Base-by-base conservation (phyloP, 73 alveolate genomes). In the Blepharisma japonicum region DNA sequence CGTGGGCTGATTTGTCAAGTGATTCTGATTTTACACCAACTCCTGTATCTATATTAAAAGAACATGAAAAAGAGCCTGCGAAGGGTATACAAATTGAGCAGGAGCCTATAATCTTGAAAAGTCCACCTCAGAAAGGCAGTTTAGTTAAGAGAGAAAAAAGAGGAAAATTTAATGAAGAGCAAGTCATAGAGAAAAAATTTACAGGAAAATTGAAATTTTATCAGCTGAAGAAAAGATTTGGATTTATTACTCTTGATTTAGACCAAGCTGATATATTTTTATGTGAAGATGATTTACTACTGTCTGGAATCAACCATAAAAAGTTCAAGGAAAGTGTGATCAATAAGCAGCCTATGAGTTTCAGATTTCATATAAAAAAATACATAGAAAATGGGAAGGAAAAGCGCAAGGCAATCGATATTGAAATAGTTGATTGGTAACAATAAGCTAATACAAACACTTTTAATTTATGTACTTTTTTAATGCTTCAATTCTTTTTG, bases 141-240 rank as follows among this genome's bases (percentile, higher is more conserved):
- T 39, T 61, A 9, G 47, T 61, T 14, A 70, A 70, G 39, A 25
- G 80, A 14, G 80, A 39, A 45, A 70, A 45, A 45, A 25, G 80
- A 70, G 46, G 80, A 14, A 70, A 9, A 38, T 70, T 70, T 4
- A 9, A 39, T 7, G 27, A 70, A 8, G 80, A 70, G 5, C 21
- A 38, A 38, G 46, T 70, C 0, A 47, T 11, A 0, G 66, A 70
- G 14, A 45, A 47, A n/a, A n/a, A 14, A 9, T 70, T 39, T 70
- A 25, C 39, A 45, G 80, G 80, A 47, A 70, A 39, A n/a, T 14
- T 70, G 14, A 70, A 70, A 45, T 70, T 70, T 70, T 70, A 70
- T 45, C 32, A 70, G 11, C 27, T 70, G 66, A 70, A 70, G 5
- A 70, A 70, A 70, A 70, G 80, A 70, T 45, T 18, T 70, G 80